Evolutionary conservation across 83 land plant genomes (phyloP).

Genomic region (Diphasiastrum complanatum): DNA sequence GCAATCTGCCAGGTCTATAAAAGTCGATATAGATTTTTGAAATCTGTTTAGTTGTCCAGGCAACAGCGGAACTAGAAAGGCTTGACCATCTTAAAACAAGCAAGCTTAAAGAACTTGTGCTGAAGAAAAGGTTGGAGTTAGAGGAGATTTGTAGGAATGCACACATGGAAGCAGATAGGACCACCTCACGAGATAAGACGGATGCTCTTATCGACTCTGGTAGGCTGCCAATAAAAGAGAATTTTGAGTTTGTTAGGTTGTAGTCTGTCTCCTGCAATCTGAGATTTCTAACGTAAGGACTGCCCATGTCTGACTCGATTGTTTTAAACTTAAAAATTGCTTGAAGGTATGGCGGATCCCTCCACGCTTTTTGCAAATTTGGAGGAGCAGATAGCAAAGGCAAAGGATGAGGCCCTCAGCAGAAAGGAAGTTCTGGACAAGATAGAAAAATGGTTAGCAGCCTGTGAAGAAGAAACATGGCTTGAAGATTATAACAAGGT

Average conservation of each 20-base stretch:
- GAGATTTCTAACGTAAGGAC: too few relatives aligned
- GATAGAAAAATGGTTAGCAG: slow-evolving; percentile 2
- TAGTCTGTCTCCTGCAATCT: too few relatives aligned
- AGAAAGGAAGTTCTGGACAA: slow-evolving; percentile 6
- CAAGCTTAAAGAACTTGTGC: slow-evolving; percentile 1
- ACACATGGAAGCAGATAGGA: background rate
- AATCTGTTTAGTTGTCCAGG: background rate
- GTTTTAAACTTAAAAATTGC: too few relatives aligned
- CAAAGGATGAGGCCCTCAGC: background rate
- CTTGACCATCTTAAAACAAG: background rate
- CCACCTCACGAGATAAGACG: background rate
- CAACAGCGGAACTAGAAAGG: background rate
- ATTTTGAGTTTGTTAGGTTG: background rate
- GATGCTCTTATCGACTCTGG: background rate
- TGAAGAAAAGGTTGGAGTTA: background rate
- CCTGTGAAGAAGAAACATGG: slow-evolving; percentile 7
- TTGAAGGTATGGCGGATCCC: background rate
- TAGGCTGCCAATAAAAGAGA: background rate
- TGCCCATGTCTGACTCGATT: background rate
- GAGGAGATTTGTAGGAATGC: background rate
- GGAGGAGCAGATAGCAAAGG: slow-evolving; percentile 1
- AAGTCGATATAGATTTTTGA: background rate
- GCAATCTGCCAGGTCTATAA: background rate
- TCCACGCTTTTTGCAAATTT: background rate
- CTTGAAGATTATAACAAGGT: slow-evolving; percentile 7